Evolutionary conservation across 805 yeast species (phyloP).

Genomic region (Candida loeiensis): DNA sequence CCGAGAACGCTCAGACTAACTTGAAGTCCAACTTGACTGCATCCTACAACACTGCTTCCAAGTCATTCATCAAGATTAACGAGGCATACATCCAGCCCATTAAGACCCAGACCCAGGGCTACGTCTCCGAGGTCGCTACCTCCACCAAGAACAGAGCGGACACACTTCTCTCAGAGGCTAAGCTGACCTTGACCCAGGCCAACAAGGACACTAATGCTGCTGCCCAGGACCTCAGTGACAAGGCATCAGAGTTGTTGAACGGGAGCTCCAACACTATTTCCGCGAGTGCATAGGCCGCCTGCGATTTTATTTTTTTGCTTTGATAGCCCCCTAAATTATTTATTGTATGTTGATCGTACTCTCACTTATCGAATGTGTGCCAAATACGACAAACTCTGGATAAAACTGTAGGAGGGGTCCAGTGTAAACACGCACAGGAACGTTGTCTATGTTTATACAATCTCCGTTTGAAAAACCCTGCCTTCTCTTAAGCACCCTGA

Average conservation of each 20-base stretch:
- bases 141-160: constrained; percentile 36
- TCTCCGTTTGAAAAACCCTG: too few species aligned
- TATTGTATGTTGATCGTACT: constrained; percentile 1
- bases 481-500: too few species aligned
- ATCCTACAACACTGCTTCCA: constrained; percentile 31
- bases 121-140: constrained; percentile 33
- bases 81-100: constrained; percentile 37
- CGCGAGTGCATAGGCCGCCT: constrained; percentile 13
- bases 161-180: constrained; percentile 23
- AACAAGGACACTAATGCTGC: constrained; percentile 6
- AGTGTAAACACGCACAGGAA: too few species aligned
- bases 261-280: constrained; percentile 13
- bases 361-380: background rate
- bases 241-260: constrained; percentile 13
- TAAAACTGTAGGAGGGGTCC: too few species aligned
- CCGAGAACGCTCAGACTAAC: constrained; percentile 5
- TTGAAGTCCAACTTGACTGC: constrained; percentile 26
- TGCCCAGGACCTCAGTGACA: constrained; percentile 8
- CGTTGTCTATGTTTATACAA: too few species aligned
- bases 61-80: constrained; percentile 31
- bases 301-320: background rate
- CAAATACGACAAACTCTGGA: too few species aligned
- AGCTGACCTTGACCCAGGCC: constrained; percentile 6
- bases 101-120: constrained; percentile 36
- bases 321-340: constrained; percentile 1